These are phyloP conservation scores for Nicotiana otophora DNA, from an alignment of 257 asterid genomes.

Conservation along the genomic window DNA sequence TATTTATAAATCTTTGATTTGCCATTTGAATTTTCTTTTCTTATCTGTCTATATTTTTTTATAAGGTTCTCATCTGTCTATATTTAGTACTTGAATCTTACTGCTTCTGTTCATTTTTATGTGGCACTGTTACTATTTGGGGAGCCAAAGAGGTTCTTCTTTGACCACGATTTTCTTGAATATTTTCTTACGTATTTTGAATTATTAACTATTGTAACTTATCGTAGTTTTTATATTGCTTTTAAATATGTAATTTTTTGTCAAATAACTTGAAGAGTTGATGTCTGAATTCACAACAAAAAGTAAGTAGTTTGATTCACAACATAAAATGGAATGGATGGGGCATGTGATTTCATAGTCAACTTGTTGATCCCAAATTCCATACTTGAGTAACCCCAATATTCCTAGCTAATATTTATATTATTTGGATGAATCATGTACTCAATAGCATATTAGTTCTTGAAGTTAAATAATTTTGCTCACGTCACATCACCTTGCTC, in stretches of 20 bases:
- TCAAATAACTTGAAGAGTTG: background rate
- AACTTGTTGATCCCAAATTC: background rate
- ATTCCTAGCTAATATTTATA: background rate
- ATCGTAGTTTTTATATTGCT: background rate
- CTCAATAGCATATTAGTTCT: background rate
- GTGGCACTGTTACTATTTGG: background rate
- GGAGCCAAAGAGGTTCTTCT: background rate
- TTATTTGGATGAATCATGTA: background rate
- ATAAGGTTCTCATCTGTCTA: background rate
- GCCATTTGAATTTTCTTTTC: background rate
- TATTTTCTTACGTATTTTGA: too few species aligned
- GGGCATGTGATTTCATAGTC: background rate
- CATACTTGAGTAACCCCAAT: background rate
- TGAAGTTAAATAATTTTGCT: background rate
- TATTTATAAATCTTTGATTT: background rate
- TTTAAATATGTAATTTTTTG: background rate
- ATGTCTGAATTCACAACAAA: background rate
- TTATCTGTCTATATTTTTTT: background rate
- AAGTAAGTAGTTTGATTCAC: too few species aligned
- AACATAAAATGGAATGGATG: too few species aligned
- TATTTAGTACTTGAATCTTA: background rate
- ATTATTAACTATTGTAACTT: background rate
- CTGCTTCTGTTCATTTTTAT: too few species aligned
- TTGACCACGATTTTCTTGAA: background rate
- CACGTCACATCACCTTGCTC: background rate